These are phyloP conservation scores for Agrocybe praecox DNA, from an alignment of 768 basidiomycete genomes.

Conservation along the genomic window DNA sequence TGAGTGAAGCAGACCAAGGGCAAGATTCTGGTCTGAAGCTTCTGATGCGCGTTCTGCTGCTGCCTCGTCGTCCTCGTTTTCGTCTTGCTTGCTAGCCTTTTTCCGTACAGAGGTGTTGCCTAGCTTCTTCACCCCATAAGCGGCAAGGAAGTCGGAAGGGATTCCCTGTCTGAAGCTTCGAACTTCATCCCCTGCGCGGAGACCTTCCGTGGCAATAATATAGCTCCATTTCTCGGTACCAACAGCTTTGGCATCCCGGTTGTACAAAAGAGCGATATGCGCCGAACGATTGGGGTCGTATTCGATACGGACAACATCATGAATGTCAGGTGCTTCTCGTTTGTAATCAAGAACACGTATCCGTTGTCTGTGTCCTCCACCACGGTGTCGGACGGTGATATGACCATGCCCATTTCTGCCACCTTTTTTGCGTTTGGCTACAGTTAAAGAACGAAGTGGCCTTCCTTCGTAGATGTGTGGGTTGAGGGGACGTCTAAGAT, in stretches of 20 bases:
- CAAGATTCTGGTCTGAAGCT: constrained; percentile 62
- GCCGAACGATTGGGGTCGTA: constrained; percentile 95
- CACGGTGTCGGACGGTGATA: constrained; percentile 86
- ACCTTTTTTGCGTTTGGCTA: constrained; percentile 80
- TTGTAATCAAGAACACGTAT: constrained; percentile 87
- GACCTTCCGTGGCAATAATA: constrained; percentile 88
- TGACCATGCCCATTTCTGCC: constrained; percentile 83
- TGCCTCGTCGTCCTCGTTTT: constrained; percentile 17
- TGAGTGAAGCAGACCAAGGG: constrained; percentile 82
- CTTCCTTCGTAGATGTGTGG: constrained; percentile 83
- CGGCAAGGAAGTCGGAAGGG: constrained; percentile 72
- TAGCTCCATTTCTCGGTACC: constrained; percentile 78
- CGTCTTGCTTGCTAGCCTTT: constrained; percentile 5
- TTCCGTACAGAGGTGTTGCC: background rate
- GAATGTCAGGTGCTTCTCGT: constrained; percentile 75
- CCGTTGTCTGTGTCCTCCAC: constrained; percentile 89
- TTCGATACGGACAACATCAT: constrained; percentile 93
- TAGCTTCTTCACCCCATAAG: constrained; percentile 28
- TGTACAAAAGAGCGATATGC: constrained; percentile 89
- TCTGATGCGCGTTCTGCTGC: constrained; percentile 16
- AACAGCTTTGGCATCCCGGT: constrained; percentile 52
- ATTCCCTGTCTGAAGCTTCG: constrained; percentile 86
- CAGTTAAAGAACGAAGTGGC: constrained; percentile 83
- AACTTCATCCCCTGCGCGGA: constrained; percentile 87
- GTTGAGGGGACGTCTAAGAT: constrained; percentile 81